Conservation (phyloP, 2,329 filamentous ascomycete species). For the Grosmannia huntii region DNA sequence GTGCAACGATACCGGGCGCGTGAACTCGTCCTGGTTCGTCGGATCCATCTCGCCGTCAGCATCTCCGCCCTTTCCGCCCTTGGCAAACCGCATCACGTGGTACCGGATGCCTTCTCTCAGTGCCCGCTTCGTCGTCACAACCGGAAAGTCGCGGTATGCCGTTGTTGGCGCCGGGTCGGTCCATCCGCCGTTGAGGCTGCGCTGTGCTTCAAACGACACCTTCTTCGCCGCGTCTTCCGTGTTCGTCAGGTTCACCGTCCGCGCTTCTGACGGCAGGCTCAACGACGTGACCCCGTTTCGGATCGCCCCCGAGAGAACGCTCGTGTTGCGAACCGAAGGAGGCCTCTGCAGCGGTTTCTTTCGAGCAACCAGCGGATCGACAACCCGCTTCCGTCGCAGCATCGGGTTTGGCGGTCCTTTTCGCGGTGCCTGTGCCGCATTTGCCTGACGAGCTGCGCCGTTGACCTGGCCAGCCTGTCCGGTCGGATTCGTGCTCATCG, state of each 20-base stretch:
- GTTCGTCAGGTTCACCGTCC: slow-evolving; percentile 6
- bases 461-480: slow-evolving; percentile 16
- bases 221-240: slow-evolving; percentile 13
- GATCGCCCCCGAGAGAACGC: slow-evolving; percentile 8
- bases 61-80: slow-evolving; percentile 41
- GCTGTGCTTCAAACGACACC: slow-evolving; percentile 27
- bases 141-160: slow-evolving; percentile 39
- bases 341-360: slow-evolving; percentile 34
- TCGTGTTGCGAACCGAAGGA: slow-evolving; percentile 12
- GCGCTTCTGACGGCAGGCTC: slow-evolving; percentile 11
- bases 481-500: slow-evolving; percentile 32
- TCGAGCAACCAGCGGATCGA: slow-evolving; percentile 52
- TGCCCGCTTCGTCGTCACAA: slow-evolving; percentile 73
- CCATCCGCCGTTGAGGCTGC: slow-evolving; percentile 42
- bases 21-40: slow-evolving; percentile 62
- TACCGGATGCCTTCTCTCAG: slow-evolving; percentile 69
- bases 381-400: slow-evolving; percentile 33
- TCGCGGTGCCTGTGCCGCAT: slow-evolving; percentile 15
- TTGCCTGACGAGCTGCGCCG: background rate
- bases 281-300: slow-evolving; percentile 5
- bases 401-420: slow-evolving; percentile 17
- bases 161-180: slow-evolving; percentile 31
- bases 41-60: slow-evolving; percentile 47
- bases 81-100: slow-evolving; percentile 71
- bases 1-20: slow-evolving; percentile 76